Base-by-base conservation (phyloP, 805 yeast species). In the Lachancea lanzarotensis region DNA sequence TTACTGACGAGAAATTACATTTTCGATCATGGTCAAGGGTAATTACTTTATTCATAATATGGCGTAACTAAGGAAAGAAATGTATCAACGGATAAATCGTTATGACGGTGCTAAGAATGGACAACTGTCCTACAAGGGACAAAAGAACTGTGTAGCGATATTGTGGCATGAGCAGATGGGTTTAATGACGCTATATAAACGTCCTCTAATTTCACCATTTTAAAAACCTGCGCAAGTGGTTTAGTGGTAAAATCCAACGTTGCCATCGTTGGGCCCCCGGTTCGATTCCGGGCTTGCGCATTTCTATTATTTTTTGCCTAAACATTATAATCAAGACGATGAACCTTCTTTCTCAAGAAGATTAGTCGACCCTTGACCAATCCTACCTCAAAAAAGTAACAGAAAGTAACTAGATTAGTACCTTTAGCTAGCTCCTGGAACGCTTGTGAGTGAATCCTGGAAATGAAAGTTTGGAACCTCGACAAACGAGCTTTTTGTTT, bases 231-330 rank as follows among this genome's bases (percentile, higher is more conserved):
- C 59, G 56, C 56, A 55, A 55, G 61, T 56, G 61, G 61, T 57
- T 57, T 57, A 57, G 57, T 57, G 61, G 61, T 57, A 57, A 57
- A 57, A 57, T 57, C 56, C 59, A 57, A 48, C 61, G 59, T 57
- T 57, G 61, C 61, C 61, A 57, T 57, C 59, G 61, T 48, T 57
- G 61, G 56, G 61, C 61, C 57, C 61, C 61, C 57, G 61, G 61
- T 57, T 57, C 61, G 54, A 51, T 52, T 57, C 61, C 61, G 58
- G 61, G 61, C 56, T 52, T 52, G 54, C 54, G 57, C 57, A 54
- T 11, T 13, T 18, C 31, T 8, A 27, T 17, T 22, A 13, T 33
- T 44, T 30, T 39, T 33, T 31, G n/a, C n/a, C n/a, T n/a, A n/a
- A n/a, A n/a, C n/a, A n/a, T n/a, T n/a, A n/a, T n/a, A n/a, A n/a